Conservation (phyloP, 1,284 basidiomycete genomes). For the Gomphus bonarii region DNA sequence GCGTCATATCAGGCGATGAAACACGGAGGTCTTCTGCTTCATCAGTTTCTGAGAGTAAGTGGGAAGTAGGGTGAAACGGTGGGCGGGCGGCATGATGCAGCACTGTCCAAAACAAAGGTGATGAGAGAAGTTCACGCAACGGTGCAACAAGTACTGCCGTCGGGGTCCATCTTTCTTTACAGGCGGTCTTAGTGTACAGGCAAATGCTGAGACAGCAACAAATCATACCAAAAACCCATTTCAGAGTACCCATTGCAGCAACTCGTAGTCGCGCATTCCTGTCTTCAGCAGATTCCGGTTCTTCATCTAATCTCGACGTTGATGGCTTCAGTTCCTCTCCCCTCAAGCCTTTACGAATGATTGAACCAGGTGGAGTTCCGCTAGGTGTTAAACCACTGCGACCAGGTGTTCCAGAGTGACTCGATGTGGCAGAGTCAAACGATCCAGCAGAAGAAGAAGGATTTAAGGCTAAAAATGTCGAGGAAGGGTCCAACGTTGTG, state of each 20-base stretch:
- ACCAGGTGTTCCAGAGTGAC: background rate
- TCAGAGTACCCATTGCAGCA: slow-evolving; percentile 59
- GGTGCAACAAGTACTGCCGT: slow-evolving; percentile 19
- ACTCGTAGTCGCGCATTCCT: slow-evolving; percentile 61
- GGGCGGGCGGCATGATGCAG: slow-evolving; percentile 35
- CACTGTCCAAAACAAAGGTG: slow-evolving; percentile 49
- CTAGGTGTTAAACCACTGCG: background rate
- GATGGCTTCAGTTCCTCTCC: slow-evolving; percentile 23
- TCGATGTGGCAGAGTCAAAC: background rate
- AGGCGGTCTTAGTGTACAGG: slow-evolving; percentile 3
- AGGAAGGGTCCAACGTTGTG: slow-evolving; percentile 3
- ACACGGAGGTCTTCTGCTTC: slow-evolving; percentile 18
- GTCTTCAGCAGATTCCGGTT: slow-evolving; percentile 59
- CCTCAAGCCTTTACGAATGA: slow-evolving; percentile 18
- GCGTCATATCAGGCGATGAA: slow-evolving; percentile 14
- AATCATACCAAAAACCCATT: slow-evolving; percentile 51
- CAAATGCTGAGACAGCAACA: slow-evolving; percentile 12
- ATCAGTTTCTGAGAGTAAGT: slow-evolving; percentile 2
- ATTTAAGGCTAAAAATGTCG: slow-evolving; percentile 2
- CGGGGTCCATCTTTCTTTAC: slow-evolving; percentile 15
- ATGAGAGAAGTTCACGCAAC: slow-evolving; percentile 33
- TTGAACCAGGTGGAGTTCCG: slow-evolving; percentile 10
- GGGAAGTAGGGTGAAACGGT: slow-evolving; percentile 28
- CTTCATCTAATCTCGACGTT: slow-evolving; percentile 35
- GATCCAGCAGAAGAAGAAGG: slow-evolving; percentile 1